Conservation (phyloP, 164 flowering plant species). For the Litsea cubeba region DNA sequence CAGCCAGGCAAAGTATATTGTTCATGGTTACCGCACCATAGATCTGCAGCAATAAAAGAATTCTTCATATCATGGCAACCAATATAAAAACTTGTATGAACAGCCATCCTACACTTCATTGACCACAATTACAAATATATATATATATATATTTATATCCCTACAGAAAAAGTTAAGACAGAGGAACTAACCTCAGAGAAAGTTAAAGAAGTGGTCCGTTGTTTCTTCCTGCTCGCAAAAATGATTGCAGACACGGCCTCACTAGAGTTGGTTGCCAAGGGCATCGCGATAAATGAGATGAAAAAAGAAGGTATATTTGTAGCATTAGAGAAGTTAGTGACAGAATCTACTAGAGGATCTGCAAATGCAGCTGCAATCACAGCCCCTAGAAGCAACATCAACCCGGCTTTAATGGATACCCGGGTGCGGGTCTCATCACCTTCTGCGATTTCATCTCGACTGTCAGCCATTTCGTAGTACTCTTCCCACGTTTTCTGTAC, state of each 20-base stretch:
- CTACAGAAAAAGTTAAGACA: not conserved
- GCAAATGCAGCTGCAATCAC: constrained; percentile 75
- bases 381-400: constrained; percentile 59
- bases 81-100: not conserved
- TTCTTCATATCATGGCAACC: not conserved
- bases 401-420: constrained; percentile 50
- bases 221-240: constrained; percentile 62
- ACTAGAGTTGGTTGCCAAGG: constrained; percentile 89
- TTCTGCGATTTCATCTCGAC: constrained; percentile 23
- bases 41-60: constrained; percentile 37
- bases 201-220: constrained; percentile 69
- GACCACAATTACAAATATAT: not conserved
- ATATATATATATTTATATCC: not conserved
- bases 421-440: constrained; percentile 29
- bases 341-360: constrained; percentile 86
- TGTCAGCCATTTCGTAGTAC: constrained; percentile 36
- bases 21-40: constrained; percentile 78
- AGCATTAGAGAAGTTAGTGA: constrained; percentile 70
- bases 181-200: constrained; percentile 71
- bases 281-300: constrained; percentile 80
- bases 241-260: constrained; percentile 85
- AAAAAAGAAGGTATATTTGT: constrained; percentile 85
- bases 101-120: not conserved
- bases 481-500: constrained; percentile 51
- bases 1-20: constrained; percentile 65